Conservation (phyloP, 768 basidiomycete genomes). For the Tricholoma matsutake region DNA sequence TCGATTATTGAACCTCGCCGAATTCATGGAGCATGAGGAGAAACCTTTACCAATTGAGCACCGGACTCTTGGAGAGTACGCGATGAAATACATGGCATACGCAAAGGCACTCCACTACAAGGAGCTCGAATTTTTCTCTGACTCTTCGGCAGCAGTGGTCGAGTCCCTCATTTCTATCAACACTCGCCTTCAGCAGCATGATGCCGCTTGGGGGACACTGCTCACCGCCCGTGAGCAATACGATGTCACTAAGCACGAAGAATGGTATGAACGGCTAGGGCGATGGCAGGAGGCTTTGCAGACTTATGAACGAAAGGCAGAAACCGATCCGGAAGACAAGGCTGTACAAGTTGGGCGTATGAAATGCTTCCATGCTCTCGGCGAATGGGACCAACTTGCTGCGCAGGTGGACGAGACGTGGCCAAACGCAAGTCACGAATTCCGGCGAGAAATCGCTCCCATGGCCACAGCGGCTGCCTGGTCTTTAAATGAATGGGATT, state of each 20-base stretch:
- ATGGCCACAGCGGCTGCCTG: slow-evolving; percentile 97
- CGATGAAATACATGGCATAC: slow-evolving; percentile 89
- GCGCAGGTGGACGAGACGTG: slow-evolving; percentile 85
- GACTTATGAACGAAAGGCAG: slow-evolving; percentile 78
- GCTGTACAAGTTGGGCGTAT: slow-evolving; percentile 86
- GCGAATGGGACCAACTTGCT: slow-evolving; percentile 94
- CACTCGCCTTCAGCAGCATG: slow-evolving; percentile 93
- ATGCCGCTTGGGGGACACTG: slow-evolving; percentile 97
- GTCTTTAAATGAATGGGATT: slow-evolving; percentile 96
- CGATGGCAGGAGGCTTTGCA: slow-evolving; percentile 92
- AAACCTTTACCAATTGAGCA: slow-evolving; percentile 93
- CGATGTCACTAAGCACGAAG: slow-evolving; percentile 89
- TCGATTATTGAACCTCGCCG: slow-evolving; percentile 87
- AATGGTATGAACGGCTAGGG: slow-evolving; percentile 97
- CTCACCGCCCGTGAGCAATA: slow-evolving; percentile 87
- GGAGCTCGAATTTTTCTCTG: slow-evolving; percentile 93
- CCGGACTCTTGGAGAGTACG: slow-evolving; percentile 89
- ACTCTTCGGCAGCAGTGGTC: slow-evolving; percentile 86
- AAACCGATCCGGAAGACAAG: slow-evolving; percentile 70
- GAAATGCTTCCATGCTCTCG: slow-evolving; percentile 94
- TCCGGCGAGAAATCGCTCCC: slow-evolving; percentile 88
- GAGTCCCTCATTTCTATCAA: slow-evolving; percentile 96
- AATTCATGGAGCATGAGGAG: slow-evolving; percentile 99
- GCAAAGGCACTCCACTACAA: slow-evolving; percentile 99
- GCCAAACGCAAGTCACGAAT: slow-evolving; percentile 77